Percentiles rank a stretch among this genome's conserved stretches.
Evolutionary conservation across 129 eudicot species (phyloP).

Genomic region (Chrysanthemum makinoi): DNA sequence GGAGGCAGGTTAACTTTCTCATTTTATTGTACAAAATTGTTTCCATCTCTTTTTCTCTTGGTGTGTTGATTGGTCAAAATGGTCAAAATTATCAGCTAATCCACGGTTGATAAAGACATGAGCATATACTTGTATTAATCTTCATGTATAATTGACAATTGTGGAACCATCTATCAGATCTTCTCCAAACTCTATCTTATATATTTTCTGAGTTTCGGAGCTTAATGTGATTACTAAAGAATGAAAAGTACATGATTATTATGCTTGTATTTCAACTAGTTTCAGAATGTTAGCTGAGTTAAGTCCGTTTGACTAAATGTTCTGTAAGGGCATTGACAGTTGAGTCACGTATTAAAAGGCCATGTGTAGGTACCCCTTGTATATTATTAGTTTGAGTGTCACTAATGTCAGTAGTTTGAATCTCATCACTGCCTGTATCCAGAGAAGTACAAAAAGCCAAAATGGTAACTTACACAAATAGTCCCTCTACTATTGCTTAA

Average conservation of each 20-base stretch:
- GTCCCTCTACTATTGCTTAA: conserved; percentile 8
- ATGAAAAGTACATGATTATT: background rate
- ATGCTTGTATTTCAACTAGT: background rate
- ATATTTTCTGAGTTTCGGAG: too few species aligned
- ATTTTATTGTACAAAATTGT: conserved; percentile 5
- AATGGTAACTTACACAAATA: background rate
- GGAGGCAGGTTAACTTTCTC: conserved; percentile 45
- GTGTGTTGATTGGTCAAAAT: conserved; percentile 1
- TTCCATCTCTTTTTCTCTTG: conserved; percentile 1
- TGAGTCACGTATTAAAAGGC: background rate
- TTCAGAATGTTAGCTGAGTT: background rate
- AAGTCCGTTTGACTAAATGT: background rate
- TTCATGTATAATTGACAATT: background rate
- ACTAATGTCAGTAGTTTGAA: background rate
- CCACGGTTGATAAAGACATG: background rate
- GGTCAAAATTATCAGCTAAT: background rate
- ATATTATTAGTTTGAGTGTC: background rate
- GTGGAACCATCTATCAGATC: background rate
- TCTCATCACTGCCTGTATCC: background rate
- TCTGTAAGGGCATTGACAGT: background rate
- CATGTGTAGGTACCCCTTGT: background rate
- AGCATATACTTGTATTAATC: background rate
- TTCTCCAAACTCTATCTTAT: background rate
- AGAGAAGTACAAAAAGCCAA: conserved; percentile 3
- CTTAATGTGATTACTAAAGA: background rate